Evolutionary conservation across 108 stramenopile species (phyloP).

Genomic region (Cyclotella choctawhatcheeana): DNA sequence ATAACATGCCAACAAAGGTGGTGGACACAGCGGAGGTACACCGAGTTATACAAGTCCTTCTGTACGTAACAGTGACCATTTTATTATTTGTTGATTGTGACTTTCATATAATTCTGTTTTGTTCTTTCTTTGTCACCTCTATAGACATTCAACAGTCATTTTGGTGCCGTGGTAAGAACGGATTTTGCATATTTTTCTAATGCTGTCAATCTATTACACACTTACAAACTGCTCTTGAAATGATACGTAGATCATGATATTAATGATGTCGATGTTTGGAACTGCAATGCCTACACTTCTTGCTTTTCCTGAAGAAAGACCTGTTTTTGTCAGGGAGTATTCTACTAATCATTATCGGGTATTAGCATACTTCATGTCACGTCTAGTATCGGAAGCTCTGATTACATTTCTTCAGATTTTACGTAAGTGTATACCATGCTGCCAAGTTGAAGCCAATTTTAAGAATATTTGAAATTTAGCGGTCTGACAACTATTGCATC

Average conservation of each 20-base stretch:
- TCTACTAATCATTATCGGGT: slow-evolving; percentile 85
- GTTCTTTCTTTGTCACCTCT: too few relatives aligned
- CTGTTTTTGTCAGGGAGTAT: slow-evolving; percentile 90
- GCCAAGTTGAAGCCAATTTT: too few relatives aligned
- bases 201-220: not conserved
- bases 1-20: too few relatives aligned
- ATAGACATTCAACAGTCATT: slow-evolving; percentile 65
- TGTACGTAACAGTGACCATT: too few relatives aligned
- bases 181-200: too few relatives aligned
- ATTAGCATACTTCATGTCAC: slow-evolving; percentile 71
- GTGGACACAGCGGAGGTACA: too few relatives aligned
- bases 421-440: not conserved
- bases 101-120: too few relatives aligned
- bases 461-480: not conserved
- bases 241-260: slow-evolving; percentile 55
- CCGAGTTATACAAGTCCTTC: slow-evolving; percentile 34
- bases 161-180: slow-evolving; percentile 71
- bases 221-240: not conserved
- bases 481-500: not conserved
- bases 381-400: slow-evolving; percentile 64
- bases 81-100: slow-evolving; percentile 1
- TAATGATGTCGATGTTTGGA: slow-evolving; percentile 80
- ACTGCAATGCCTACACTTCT: slow-evolving; percentile 76
- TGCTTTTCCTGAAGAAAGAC: slow-evolving; percentile 85
- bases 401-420: slow-evolving; percentile 64